These are phyloP conservation scores for Gentiana macrophylla DNA, from an alignment of 257 asterid species.

Conservation along the genomic window DNA sequence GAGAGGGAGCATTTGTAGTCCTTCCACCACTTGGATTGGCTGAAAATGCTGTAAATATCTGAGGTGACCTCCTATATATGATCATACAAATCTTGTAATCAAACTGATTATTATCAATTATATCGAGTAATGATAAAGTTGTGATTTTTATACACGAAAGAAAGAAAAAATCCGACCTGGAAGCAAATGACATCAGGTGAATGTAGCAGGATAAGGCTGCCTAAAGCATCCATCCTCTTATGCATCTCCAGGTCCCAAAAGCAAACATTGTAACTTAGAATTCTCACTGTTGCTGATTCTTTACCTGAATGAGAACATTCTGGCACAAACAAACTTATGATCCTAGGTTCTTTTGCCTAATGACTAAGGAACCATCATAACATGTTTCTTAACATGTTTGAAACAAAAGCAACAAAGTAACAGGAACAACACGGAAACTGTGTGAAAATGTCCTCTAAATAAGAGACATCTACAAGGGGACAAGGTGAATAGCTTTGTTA, in stretches of 20 bases:
- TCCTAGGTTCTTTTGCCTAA: too few species aligned
- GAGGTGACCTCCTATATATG: constrained; percentile 1
- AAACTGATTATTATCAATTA: too few species aligned
- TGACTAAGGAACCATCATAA: too few species aligned
- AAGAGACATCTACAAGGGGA: too few species aligned
- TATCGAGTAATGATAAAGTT: not conserved
- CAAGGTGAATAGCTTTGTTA: too few species aligned
- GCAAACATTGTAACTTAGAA: constrained; percentile 4
- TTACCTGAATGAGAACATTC: not conserved
- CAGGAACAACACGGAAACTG: too few species aligned
- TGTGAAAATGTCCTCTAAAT: too few species aligned
- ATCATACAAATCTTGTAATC: too few species aligned
- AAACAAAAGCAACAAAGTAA: too few species aligned
- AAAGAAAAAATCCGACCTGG: not conserved
- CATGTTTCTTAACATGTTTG: too few species aligned
- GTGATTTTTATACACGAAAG: not conserved
- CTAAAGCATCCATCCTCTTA: not conserved
- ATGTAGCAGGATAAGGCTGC: not conserved
- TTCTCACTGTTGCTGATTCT: not conserved
- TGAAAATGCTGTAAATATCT: not conserved
- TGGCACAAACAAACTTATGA: not conserved
- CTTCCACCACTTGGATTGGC: constrained; percentile 4
- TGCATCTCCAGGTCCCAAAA: constrained; percentile 1
- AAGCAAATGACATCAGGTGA: constrained; percentile 3
- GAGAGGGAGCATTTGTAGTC: constrained; percentile 2